Evolutionary conservation across 345 rosid species (phyloP), one percentile per base, ranked within the genome.

Genomic region (Moricandia arvensis): DNA sequence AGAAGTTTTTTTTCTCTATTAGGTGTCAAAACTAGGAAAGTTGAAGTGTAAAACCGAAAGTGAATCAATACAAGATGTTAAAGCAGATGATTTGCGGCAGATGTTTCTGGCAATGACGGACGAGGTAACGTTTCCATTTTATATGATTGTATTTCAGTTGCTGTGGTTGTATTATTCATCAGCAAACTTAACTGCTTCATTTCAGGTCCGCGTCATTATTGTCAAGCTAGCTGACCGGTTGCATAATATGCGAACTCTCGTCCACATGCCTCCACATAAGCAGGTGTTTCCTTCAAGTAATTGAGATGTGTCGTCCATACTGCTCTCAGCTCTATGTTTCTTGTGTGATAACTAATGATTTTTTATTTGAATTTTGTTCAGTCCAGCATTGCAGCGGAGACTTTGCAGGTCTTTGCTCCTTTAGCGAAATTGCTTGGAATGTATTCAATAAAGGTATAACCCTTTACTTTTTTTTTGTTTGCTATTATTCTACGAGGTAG

Each of bases 101-200:
- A 95, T 95, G 99, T 90, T 95, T 85, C 80, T 95, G 60, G 90
- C 99, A 1, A 95, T 91, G 99, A 95, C 99, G 34, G 97, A 90
- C 69, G 99, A 95, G 96, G 99, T 21, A 21, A 21, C 24, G 24
- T 92, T 69, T 71, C 49, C 16, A 18, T 61, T 53, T 53, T 15
- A 24, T 59, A 45, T 51, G 21, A 35, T 68, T 68, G 18, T 65
- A 18, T 55, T 13, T 79, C 59, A 79, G 58, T 69, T 68, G 59
- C 38, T 73, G 38, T 37, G 27, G 11, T 43, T 63, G 7, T 69
- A 43, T 68, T 26, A 17, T 37, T 51, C 43, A 58, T 64, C 53
- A 70, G 58, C 54, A 64, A 51, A 70, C 71, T 69, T 82, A 65
- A 60, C 61, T 41, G 27, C 47, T 72, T 57, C 18, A 18, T 83